Evolutionary conservation across 2,329 filamentous ascomycete species (phyloP), one percentile per base, ranked within the genome.

Genomic region (Colletotrichum kahawae): DNA sequence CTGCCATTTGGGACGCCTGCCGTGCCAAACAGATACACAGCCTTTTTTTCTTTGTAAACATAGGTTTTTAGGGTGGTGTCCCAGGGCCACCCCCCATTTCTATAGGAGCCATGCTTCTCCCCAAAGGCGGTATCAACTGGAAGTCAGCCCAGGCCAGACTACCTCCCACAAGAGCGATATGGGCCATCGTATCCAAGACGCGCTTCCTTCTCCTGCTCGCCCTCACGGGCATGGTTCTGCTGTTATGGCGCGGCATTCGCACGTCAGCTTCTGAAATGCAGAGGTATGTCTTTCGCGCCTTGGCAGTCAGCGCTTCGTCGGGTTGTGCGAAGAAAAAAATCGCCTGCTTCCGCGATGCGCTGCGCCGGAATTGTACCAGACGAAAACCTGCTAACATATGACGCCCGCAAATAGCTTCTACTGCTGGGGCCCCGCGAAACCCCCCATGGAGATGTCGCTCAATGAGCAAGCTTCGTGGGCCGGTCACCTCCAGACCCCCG

Each of bases 391-490:
- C 72, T 75, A 62, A 77, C 68, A 67, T 66, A 36, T n/a, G 33
- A 64, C 29, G 13, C 33, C n/a, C 57, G 31, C 12, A 38, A 27
- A 63, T 59, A 98, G 96, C 86, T 98, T 98, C 86, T 98, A 98
- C 87, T 99, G 97, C 88, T 98, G 95, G 91, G 97, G 97, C 14
- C 96, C 97, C 16, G 92, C 94, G 29, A 98, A 97, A 88, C 92
- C 97, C n/a, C 97, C 97, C 68, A 97, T 98, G 92, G 92, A 97
- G 78, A 98, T 99, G 95, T 92, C 94, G 56, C 88, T 93, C 71
- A 98, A 98, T 83, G 97, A 99, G 83, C 93, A 96, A 84, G 93
- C 93, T 77, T 91, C 95, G 78, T 99, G 97, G 97, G 93, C 94
- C 79, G 92, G 92, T 73, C 96, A 98, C 82, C 88, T 97, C 77